A percentile compares a stretch with the other conserved stretches of the same genome.
Conservation (phyloP, 306 rosid genomes). For the Medicago lupulina region DNA sequence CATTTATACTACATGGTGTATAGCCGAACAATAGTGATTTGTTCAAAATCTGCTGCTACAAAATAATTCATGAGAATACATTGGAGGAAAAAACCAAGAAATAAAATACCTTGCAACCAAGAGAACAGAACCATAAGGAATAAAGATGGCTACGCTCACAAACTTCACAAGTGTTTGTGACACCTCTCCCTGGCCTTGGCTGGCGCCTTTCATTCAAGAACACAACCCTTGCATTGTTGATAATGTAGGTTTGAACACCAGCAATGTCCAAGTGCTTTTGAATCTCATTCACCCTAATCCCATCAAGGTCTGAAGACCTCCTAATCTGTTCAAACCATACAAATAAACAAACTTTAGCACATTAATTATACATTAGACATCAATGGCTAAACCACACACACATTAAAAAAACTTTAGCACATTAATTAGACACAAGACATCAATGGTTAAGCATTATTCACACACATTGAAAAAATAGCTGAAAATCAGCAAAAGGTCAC, state of each 20-base stretch:
- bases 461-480: slow-evolving; percentile 9
- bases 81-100: background rate
- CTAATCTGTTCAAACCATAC: slow-evolving; percentile 64
- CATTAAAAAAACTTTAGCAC: background rate
- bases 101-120: slow-evolving; percentile 84
- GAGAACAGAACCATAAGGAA: slow-evolving; percentile 91
- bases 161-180: slow-evolving; percentile 97
- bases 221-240: slow-evolving; percentile 95
- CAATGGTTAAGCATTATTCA: background rate
- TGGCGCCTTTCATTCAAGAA: slow-evolving; percentile 97
- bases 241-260: slow-evolving; percentile 96
- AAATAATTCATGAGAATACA: background rate
- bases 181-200: slow-evolving; percentile 99
- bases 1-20: too few relatives aligned
- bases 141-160: slow-evolving; percentile 97
- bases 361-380: background rate
- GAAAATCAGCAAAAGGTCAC: slow-evolving; percentile 10
- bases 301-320: slow-evolving; percentile 97
- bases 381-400: background rate
- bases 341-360: background rate
- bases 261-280: slow-evolving; percentile 90
- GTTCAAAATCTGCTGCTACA: background rate
- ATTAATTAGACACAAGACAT: background rate
- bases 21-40: background rate
- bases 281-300: slow-evolving; percentile 88